Conservation (phyloP, 148 eudicot genomes). For the Nepenthes mirabilis region DNA sequence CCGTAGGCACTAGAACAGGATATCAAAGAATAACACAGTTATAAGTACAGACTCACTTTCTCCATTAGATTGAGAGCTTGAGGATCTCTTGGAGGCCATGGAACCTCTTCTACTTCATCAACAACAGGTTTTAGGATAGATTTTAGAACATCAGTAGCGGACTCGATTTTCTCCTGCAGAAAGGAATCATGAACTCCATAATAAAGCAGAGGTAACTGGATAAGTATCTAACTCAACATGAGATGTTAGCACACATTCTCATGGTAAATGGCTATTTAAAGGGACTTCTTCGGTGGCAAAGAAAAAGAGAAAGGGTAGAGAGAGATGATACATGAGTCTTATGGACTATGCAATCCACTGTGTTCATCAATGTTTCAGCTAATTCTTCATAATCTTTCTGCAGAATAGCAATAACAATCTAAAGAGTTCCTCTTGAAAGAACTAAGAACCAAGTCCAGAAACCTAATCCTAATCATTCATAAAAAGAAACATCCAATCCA, state of each 20-base stretch:
- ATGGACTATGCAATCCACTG: slow-evolving; percentile 77
- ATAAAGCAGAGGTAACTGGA: slow-evolving; percentile 4
- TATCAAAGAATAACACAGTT: background rate
- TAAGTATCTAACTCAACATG: background rate
- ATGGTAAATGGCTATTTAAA: background rate
- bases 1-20: no score
- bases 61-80: slow-evolving; percentile 65
- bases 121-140: slow-evolving; percentile 65
- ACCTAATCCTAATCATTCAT: background rate
- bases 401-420: slow-evolving; percentile 5
- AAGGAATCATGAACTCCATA: slow-evolving; percentile 3
- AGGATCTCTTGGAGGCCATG: slow-evolving; percentile 93
- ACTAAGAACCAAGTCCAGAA: background rate
- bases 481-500: background rate
- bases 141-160: slow-evolving; percentile 86
- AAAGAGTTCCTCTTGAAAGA: background rate
- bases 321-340: slow-evolving; percentile 54
- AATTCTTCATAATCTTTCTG: slow-evolving; percentile 98
- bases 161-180: slow-evolving; percentile 80
- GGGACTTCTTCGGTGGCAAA: background rate
- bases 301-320: slow-evolving; percentile 9
- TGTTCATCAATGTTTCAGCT: slow-evolving; percentile 72
- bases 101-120: slow-evolving; percentile 59
- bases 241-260: background rate
- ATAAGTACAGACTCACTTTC: slow-evolving; percentile 27